Evolutionary conservation across 1,139 yeast genomes (phyloP), one percentile per base, ranked within the genome.

Genomic region (Hyphopichia pseudoburtonii): DNA sequence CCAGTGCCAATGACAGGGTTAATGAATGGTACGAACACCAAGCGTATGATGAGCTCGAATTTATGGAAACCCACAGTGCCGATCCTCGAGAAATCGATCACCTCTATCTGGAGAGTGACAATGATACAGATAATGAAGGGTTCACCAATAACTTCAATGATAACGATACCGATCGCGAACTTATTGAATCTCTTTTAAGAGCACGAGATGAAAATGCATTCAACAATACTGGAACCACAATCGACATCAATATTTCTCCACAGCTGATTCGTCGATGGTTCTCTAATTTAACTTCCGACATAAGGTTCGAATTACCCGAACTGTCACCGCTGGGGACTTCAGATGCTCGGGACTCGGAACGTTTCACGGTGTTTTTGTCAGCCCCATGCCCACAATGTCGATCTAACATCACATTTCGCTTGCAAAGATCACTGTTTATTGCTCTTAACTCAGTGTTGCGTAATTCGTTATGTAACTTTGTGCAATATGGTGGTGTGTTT

Each of bases 381-480:
- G 67, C 69, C 3, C 54, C 63, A 3, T 71, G 77, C 44, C 76
- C 76, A 2, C 77, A 71, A 45, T 71, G 77, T 45, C 68, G 68
- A 43, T 54, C 57, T 30, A 59, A 62, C 28, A 65, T 71, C 26
- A 50, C 59, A 9, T 68, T 71, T 44, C 48, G 59, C 18, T 59
- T 69, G 61, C 56, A 52, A 38, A 42, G 61, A 28, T 66, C 71
- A 19, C 41, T 56, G 2, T 36, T 65, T 8, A 44, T 71, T 22
- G 45, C 62, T 2, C 32, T 58, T 11, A 49, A 52, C 26, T 36
- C 57, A 3, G 50, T 55, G 11, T 32, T 56, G 3, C 53, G 58
- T 28, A 32, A 54, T 1, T 29, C 52, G n/a, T 31, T 64, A 3
- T 45, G 57, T 1, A 48, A 55, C 25, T 42, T 59, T 1, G 47